Evolutionary conservation across 352 stramenopile species (phyloP), one percentile per base, ranked within the genome.

Genomic region (Pythium oligandrum): DNA sequence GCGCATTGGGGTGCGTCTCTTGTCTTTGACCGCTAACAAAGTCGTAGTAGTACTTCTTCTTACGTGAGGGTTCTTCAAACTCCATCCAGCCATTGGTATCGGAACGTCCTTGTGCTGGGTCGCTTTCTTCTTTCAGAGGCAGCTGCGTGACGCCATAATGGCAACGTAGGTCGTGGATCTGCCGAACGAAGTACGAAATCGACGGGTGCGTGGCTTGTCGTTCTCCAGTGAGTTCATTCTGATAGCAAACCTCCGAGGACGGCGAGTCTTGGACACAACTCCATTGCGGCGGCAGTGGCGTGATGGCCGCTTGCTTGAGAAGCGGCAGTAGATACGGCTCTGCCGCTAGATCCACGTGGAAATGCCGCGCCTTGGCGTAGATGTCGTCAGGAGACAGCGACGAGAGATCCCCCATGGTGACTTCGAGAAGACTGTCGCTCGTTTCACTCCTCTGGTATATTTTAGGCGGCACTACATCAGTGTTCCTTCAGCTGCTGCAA

Each of bases 11-110:
- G 38, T 78, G 70, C 6, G 51, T 63, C 2, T 70, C 58, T 39
- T 73, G 73, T 40, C 26, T 37, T 7, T 53, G 42, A 11, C 40
- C 9, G n/a, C 51, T 73, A 7, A 73, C 58, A 57, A 88, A 88
- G 53, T 88, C 66, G 49, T 79, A 84, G 61, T 86, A 88, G 48
- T 83, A 88, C 33, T 53, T 70, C 3, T 9, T 57, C 7, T 40
- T 11, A 42, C 52, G 44, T 51, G 0, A 43, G 8, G 54, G 34
- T 43, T 71, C 55, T n/a, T 79, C 63, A 56, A 88, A 88, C 45
- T 64, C 63, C 67, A 88, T 76, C 78, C 78, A 88, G 1, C 55
- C 69, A 30, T 44, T 53, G 12, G 32, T 35, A 48, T 30, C 9
- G 17, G 9, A 8, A 11, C 17, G 6, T 39, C 32, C 46, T 51